Base-by-base conservation (phyloP, 345 rosid species). In the Corchorus olitorius region DNA sequence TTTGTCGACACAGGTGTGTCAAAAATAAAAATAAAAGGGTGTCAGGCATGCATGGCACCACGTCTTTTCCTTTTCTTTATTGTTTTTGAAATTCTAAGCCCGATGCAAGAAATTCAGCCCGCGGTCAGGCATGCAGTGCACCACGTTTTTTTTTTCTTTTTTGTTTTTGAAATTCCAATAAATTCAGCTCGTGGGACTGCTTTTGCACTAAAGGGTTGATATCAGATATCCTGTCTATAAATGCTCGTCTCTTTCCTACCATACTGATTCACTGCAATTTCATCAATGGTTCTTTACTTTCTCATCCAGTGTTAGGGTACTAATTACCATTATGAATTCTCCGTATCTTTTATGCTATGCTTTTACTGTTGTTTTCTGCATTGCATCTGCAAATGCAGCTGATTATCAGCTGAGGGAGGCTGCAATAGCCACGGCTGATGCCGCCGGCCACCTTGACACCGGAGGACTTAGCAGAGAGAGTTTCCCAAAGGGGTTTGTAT, bases 371-470 rank as follows among this genome's bases (percentile, higher is more conserved):
- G n/a, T 43, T 8, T 8, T 72, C 56, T 46, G 79, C 35, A 16
- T 17, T 15, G 3, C 43, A 3, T 39, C 6, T 6, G 83, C 58
- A 1, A 5, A 27, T 65, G 79, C 83, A 41, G 70, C 62, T 4
- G 78, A 12, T 27, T 19, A 70, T 60, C 41, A 70, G 64, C 49
- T 48, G 79, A 63, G 76, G 20, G 84, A 66, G 37, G 82, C n/a
- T 19, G 19, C 33, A 13, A n/a, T 14, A 54, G 17, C 65, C 72
- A 5, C 4, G 65, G 65, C n/a, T 8, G 43, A 20, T 45, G 34
- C 65, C 63, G 75, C 62, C 83, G 8, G 83, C 35, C 50, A 82
- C 35, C 50, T 54, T 8, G 74, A 70, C 62, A 35, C 74, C 0
- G 74, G 74, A 35, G 62, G 34, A 0, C 62, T 70, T n/a, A 70